Evolutionary conservation across 192 early-diverging fungal genomes (phyloP), one percentile per base, ranked within the genome.

Genomic region (Dispira simplex): DNA sequence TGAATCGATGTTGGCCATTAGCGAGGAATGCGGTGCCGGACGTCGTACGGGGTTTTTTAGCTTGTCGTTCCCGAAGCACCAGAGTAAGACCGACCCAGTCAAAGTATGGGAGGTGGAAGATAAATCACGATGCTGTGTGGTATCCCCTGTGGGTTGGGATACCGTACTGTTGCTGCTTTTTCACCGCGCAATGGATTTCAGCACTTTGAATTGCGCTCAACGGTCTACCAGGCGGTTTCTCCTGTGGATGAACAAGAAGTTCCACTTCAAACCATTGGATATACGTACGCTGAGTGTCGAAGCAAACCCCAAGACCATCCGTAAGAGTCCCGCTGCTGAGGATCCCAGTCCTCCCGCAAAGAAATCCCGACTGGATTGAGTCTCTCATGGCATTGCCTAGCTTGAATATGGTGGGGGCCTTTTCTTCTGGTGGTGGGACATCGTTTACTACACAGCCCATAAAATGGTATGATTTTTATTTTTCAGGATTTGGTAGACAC

Each of bases 11-110:
- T 67, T 89, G 32, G 70, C 82, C 9, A 75, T 86, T 48, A 80
- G 83, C 14, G 85, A 87, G 55, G 90, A 92, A 63, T 90, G 87
- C 65, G 83, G 81, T 13, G 74, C 80, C 3, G 85, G 89, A 13
- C 82, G 80, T 46, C 69, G 83, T 45, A 72, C 85, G 1, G 90
- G 81, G 2, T 88, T 89, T 49, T 83, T 89, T 66, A 63, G 67
- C 20, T 28, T 75, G 3, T 20, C n/a, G 28, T 23, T 45, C 25
- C n/a, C 44, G 44, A 18, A 52, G 14, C n/a, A 18, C 21, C 46
- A 20, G 4, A 13, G 45, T 13, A 16, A 26, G 32, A 6, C n/a
- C 44, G 21, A 23, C n/a, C 46, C 26, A 49, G 46, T 56, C 9
- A 3, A 28, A n/a, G 26, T 46, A 27, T 16, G 32, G 46, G 46